These are phyloP conservation scores for Globisporangium viniferum DNA, from an alignment of 352 stramenopile species.

Conservation along the genomic window DNA sequence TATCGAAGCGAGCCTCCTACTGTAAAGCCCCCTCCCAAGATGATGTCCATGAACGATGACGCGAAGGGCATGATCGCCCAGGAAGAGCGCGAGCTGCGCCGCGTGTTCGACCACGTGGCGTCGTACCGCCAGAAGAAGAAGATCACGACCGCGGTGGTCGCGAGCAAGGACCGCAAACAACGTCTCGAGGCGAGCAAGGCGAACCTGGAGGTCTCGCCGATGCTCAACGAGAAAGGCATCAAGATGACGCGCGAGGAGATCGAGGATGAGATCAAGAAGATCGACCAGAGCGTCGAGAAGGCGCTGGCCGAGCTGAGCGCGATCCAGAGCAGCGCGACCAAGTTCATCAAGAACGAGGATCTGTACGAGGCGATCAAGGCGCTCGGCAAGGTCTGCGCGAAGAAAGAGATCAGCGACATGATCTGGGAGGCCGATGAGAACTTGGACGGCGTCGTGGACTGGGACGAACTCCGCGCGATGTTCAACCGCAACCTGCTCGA, in stretches of 20 bases:
- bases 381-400: slow-evolving; percentile 89
- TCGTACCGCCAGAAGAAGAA: slow-evolving; percentile 89
- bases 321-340: slow-evolving; percentile 50
- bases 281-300: slow-evolving; percentile 61
- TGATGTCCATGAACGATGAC: slow-evolving; percentile 77
- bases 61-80: slow-evolving; percentile 90
- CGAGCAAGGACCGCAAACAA: slow-evolving; percentile 55
- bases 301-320: slow-evolving; percentile 38
- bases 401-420: slow-evolving; percentile 97
- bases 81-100: slow-evolving; percentile 93
- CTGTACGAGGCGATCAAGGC: slow-evolving; percentile 92
- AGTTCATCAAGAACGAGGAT: slow-evolving; percentile 90
- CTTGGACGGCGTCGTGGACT: slow-evolving; percentile 92
- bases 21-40: slow-evolving; percentile 14
- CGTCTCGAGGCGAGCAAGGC: slow-evolving; percentile 56
- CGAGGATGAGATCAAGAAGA: slow-evolving; percentile 64
- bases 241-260: slow-evolving; percentile 82
- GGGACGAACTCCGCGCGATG: slow-evolving; percentile 95
- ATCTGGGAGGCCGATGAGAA: slow-evolving; percentile 99
- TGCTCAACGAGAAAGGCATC: slow-evolving; percentile 75
- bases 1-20: neutral
- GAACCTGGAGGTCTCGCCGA: slow-evolving; percentile 66
- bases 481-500: slow-evolving; percentile 97
- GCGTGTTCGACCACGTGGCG: slow-evolving; percentile 93
- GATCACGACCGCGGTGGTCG: slow-evolving; percentile 32